Percentiles rank a stretch among this genome's conserved stretches.
These are phyloP conservation scores for Arthonia radiata DNA, from an alignment of 495 filamentous ascomycete species.

Conservation along the genomic window DNA sequence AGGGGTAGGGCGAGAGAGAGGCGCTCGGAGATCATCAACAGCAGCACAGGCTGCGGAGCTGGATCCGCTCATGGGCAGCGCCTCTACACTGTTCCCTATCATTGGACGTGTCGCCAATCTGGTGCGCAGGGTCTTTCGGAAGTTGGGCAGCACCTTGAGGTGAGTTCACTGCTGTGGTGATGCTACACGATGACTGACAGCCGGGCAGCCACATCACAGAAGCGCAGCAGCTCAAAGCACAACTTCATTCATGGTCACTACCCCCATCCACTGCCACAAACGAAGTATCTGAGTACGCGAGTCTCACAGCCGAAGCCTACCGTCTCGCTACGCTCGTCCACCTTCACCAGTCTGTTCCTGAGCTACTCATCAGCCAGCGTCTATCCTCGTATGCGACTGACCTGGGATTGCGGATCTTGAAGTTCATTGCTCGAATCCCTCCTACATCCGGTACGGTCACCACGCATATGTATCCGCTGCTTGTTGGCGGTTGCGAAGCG, in stretches of 20 bases:
- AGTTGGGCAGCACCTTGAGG: too few species aligned
- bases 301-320: conserved; percentile 55
- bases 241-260: too few species aligned
- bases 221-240: too few species aligned
- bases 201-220: too few species aligned
- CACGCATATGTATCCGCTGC: conserved; percentile 52
- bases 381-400: conserved; percentile 25
- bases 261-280: too few species aligned
- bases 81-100: conserved; percentile 44
- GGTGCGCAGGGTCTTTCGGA: conserved; percentile 41
- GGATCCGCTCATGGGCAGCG: conserved; percentile 57
- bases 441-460: conserved; percentile 38
- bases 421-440: conserved; percentile 38
- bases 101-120: conserved; percentile 46
- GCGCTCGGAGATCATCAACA: too few species aligned
- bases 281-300: too few species aligned
- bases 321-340: conserved; percentile 52
- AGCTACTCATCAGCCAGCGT: conserved; percentile 45
- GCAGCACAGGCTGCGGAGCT: conserved; percentile 23
- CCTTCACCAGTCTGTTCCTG: conserved; percentile 55
- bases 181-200: too few species aligned
- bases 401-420: conserved; percentile 36
- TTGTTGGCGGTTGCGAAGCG: conserved; percentile 49
- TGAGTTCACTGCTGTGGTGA: too few species aligned
- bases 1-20: too few species aligned